phyloP scores from a whole-genome alignment of 306 rosid species.

The Lathyrus oleraceus region DNA sequence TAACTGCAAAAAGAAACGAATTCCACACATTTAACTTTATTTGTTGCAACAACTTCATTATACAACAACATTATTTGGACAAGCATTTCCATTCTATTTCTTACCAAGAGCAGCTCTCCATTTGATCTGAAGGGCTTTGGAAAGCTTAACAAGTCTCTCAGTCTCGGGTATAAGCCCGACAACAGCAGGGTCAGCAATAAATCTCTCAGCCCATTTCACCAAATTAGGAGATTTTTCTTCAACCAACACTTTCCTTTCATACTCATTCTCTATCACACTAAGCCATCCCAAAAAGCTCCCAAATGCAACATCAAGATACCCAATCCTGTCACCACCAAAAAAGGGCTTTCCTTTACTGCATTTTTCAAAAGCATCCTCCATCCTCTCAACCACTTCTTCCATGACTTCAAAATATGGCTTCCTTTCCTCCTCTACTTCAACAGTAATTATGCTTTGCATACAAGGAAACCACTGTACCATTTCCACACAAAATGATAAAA shows the following conservation, averaged over 20 bases:
- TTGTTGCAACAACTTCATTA: conserved; percentile 6
- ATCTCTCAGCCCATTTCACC: conserved; percentile 58
- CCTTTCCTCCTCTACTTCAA: conserved; percentile 50
- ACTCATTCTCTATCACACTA: conserved; percentile 38
- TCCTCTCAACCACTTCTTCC: conserved; percentile 38
- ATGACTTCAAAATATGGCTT: conserved; percentile 40
- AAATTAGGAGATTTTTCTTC: conserved; percentile 48
- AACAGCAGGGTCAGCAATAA: conserved; percentile 49
- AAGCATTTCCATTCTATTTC: not conserved
- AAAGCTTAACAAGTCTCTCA: conserved; percentile 47
- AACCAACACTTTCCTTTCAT: conserved; percentile 44
- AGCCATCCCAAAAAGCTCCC: conserved; percentile 60
- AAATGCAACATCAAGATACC: conserved; percentile 60
- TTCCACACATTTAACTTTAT: not conserved
- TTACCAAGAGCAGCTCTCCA: conserved; percentile 41
- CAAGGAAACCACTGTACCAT: conserved; percentile 50
- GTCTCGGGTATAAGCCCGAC: conserved; percentile 54
- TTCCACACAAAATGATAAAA: not conserved
- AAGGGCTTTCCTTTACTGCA: conserved; percentile 57
- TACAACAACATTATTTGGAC: not conserved
- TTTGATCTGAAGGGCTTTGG: conserved; percentile 40
- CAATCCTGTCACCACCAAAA: conserved; percentile 61
- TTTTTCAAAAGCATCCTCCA: conserved; percentile 53
- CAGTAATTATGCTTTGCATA: conserved; percentile 20
- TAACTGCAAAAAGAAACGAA: not conserved